Base-by-base conservation (phyloP, 1,284 basidiomycete genomes). In the Athelia psychrophila region DNA sequence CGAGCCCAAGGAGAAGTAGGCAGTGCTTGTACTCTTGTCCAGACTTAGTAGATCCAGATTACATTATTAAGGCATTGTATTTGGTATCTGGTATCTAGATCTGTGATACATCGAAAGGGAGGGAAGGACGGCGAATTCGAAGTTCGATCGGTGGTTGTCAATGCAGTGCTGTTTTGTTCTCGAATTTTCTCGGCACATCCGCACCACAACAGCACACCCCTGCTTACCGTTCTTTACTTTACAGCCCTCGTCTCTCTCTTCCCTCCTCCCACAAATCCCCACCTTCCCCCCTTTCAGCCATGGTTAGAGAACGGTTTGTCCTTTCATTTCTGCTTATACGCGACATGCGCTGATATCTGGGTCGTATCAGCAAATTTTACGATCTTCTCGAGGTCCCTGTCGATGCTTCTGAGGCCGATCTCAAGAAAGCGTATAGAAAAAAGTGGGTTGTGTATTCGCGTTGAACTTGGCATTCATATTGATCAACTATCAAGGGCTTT, bases 351-450 rank as follows among this genome's bases (percentile, higher is more conserved):
- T 49, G 27, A 50, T 48, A 49, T 67, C 44, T 51, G 50, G 30
- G 6, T 35, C 25, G 50, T 18, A 48, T 16, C 62, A 93, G 91
- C 65, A 91, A 93, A 84, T 93, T 83, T 74, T 95, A 95, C 74
- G 90, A 94, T 74, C 80, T 95, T 57, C 81, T 95, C 44, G 91
- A 93, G 58, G 90, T 88, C 38, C 61, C 81, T n/a, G 82, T 88
- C 52, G 79, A 80, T 60, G 93, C 88, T 49, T 84, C 84, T 48
- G 89, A 94, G 56, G 69, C 79, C 54, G 91, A 95, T 57, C 83
- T 97, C 69, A 96, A 95, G 79, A 95, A 95, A 73, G 93, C 93
- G 27, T 97, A 95, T 76, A 83, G 93, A 59, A 95, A 95, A 77
- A 93, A 93, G 93, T 94, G 61, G 48, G 70, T 40, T 53, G 33